Evolutionary conservation across 768 basidiomycete species (phyloP).

Genomic region (Hygrophorus pudorinus): DNA sequence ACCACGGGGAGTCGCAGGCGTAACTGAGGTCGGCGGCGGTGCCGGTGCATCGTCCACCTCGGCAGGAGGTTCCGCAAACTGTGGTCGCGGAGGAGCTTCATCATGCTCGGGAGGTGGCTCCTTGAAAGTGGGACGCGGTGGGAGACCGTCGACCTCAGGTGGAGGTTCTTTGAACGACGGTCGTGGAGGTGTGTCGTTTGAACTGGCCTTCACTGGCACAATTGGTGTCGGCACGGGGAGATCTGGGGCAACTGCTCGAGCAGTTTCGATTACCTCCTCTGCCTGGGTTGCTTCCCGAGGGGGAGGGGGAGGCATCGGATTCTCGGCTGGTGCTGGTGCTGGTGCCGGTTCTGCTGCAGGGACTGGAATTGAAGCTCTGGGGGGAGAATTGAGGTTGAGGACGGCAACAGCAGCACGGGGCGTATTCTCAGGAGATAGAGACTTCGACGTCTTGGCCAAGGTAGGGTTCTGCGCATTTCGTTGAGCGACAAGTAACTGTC

Average conservation of each 20-base stretch:
- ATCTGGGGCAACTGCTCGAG: background rate
- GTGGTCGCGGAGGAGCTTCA: background rate
- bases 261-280: conserved; percentile 14
- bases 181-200: conserved; percentile 22
- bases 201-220: background rate
- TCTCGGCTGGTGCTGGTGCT: conserved; percentile 5
- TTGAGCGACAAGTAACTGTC: conserved; percentile 65
- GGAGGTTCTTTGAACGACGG: conserved; percentile 57
- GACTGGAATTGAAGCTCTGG: no score
- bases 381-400: background rate
- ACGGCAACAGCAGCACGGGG: conserved; percentile 17
- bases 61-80: conserved; percentile 39
- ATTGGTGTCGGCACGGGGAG: background rate
- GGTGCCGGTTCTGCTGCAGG: background rate
- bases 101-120: conserved; percentile 39
- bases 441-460: conserved; percentile 18
- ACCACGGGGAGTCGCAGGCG: background rate
- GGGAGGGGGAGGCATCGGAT: conserved; percentile 15
- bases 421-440: conserved; percentile 24
- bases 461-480: conserved; percentile 49
- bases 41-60: background rate
- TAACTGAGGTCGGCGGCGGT: conserved; percentile 9
- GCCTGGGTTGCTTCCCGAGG: conserved; percentile 12
- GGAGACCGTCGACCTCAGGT: conserved; percentile 40
- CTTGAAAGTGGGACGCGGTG: conserved; percentile 36